phyloP scores from a whole-genome alignment of 257 asterid species.

The Solanum virginianum region DNA sequence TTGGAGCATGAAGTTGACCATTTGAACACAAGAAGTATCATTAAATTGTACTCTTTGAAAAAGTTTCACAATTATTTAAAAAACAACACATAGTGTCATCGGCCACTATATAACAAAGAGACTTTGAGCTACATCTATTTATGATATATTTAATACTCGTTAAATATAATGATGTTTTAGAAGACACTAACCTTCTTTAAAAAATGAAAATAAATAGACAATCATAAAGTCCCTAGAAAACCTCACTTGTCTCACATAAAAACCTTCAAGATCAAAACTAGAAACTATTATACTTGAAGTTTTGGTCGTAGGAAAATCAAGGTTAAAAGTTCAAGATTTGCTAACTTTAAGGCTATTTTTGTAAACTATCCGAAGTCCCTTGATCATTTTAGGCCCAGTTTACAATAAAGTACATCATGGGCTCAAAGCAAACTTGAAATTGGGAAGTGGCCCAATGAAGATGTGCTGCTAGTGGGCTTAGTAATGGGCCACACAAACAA shows the following conservation, averaged over 20 bases:
- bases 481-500: not conserved
- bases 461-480: not conserved
- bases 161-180: fast-evolving
- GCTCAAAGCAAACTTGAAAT: not conserved
- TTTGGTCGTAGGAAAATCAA: not conserved
- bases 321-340: not conserved
- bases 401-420: not conserved
- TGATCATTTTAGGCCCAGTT: not conserved
- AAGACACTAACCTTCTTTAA: not conserved
- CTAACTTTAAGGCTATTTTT: not conserved
- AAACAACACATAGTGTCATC: too few species aligned
- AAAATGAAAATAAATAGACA: not conserved
- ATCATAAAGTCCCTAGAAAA: not conserved
- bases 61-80: too few species aligned
- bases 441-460: not conserved
- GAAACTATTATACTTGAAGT: not conserved
- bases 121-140: too few species aligned
- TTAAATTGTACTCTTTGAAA: too few species aligned
- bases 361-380: not conserved
- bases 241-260: not conserved
- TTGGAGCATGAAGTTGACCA: too few species aligned
- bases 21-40: too few species aligned
- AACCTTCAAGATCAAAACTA: not conserved
- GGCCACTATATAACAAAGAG: too few species aligned
- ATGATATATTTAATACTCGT: not conserved